Evolutionary conservation across 2,329 filamentous ascomycete species (phyloP).

Genomic region (Erysiphe pulchra): DNA sequence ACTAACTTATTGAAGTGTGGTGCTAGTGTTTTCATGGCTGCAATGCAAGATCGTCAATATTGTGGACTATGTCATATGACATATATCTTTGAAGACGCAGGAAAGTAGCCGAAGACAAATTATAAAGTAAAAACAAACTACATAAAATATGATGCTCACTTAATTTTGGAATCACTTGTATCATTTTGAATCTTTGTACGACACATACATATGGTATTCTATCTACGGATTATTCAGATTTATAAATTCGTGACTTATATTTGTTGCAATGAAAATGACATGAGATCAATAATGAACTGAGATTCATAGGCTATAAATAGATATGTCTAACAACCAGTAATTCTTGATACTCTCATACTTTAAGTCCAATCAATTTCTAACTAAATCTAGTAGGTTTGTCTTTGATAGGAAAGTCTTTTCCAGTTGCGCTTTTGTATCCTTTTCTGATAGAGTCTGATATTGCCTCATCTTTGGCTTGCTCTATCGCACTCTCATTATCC

Average conservation of each 20-base stretch:
- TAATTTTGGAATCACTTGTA: too few relatives aligned
- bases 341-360: too few relatives aligned
- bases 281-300: too few relatives aligned
- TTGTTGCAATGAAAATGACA: too few relatives aligned
- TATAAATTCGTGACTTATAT: too few relatives aligned
- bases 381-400: conserved; percentile 32
- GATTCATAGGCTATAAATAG: too few relatives aligned
- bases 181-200: too few relatives aligned
- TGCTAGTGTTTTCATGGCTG: conserved; percentile 99
- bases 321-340: too few relatives aligned
- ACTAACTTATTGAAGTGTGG: conserved; percentile 44
- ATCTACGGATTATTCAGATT: too few relatives aligned
- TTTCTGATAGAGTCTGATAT: conserved; percentile 47
- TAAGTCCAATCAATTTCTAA: conserved; percentile 1
- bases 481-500: conserved; percentile 43
- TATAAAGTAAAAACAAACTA: too few relatives aligned
- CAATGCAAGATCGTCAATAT: conserved; percentile 92
- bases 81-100: conserved; percentile 41
- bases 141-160: too few relatives aligned
- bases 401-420: conserved; percentile 40
- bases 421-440: conserved; percentile 43
- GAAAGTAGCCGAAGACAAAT: conserved; percentile 7
- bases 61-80: conserved; percentile 42
- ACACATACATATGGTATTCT: too few relatives aligned
- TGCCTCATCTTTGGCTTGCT: conserved; percentile 65